phyloP scores from a whole-genome alignment of 2,329 filamentous ascomycete species.

The Boeremia exigua region DNA sequence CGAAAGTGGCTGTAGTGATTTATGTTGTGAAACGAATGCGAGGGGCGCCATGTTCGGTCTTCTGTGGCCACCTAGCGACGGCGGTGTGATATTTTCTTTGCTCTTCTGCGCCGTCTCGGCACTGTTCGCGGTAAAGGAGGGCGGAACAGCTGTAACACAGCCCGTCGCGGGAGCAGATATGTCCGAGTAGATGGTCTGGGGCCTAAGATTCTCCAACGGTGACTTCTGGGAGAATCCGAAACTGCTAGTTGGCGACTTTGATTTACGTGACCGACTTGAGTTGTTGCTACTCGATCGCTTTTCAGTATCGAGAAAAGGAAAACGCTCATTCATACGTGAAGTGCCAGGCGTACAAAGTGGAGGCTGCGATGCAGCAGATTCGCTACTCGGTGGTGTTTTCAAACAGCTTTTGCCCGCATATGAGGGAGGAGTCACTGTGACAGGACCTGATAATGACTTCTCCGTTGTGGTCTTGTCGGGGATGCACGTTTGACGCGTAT shows the following conservation, averaged over 20 bases:
- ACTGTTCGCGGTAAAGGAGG: constrained; percentile 4
- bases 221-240: constrained; percentile 19
- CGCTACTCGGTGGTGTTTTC: constrained; percentile 9
- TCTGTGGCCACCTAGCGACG: background rate
- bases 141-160: constrained; percentile 11
- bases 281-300: constrained; percentile 39
- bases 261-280: constrained; percentile 23
- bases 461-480: no score
- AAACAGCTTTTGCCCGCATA: background rate
- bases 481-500: no score
- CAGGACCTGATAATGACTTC: no score
- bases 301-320: constrained; percentile 49
- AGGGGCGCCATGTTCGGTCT: constrained; percentile 2
- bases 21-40: constrained; percentile 13
- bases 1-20: constrained; percentile 28
- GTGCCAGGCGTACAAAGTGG: constrained; percentile 30
- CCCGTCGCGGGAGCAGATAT: constrained; percentile 21
- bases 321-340: constrained; percentile 54
- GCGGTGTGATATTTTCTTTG: constrained; percentile 37
- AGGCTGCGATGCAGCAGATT: constrained; percentile 16
- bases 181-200: constrained; percentile 29
- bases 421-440: background rate
- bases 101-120: constrained; percentile 1
- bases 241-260: constrained; percentile 24
- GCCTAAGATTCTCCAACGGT: constrained; percentile 17